Evolutionary conservation across 2,329 filamentous ascomycete species (phyloP), one percentile per base, ranked within the genome.

Genomic region (Ceratocystis lukuohia): DNA sequence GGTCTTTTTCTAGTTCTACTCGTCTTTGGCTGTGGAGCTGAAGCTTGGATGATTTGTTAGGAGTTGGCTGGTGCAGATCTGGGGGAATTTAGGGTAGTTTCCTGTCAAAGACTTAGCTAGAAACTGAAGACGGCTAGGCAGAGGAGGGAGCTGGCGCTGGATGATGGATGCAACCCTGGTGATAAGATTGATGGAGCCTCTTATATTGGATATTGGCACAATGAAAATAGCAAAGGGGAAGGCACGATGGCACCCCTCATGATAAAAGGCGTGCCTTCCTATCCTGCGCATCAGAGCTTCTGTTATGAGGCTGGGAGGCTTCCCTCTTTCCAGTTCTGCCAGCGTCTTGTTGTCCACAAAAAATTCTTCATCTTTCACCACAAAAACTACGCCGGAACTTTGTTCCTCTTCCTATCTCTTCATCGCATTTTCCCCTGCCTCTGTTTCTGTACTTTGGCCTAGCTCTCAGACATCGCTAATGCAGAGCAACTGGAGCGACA

Each of bases 391-490:
- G 10, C 6, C 12, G 1, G 20, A 46, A 5, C 41, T 46, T 65
- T 65, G 30, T 10, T 10, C 10, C 46, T 65, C 62, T 20, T 25
- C 22, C n/a, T 30, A 28, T 65, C 20, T 65, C 50, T 64, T 64
- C 15, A 56, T 64, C 33, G 22, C 25, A n/a, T 30, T 59, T 65
- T 37, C 63, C 15, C 20, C 61, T 56, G 41, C 17, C 30, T 28
- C n/a, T 62, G 17, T 30, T 66, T 12, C 30, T 7, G 33, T 50
- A 28, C 50, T 48, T 48, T 25, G 41, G 17, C 48, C 12, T 41
- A 15, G 10, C 37, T 41, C 37, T 41, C 37, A 41, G 37, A 41
- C 37, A 41, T 41, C 37, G 37, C 37, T 41, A 41, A 41, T 41
- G 37, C 37, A 41, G 37, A 12, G 37, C 37, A 41, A 41, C 37